Evolutionary conservation across 768 basidiomycete species (phyloP), one percentile per base, ranked within the genome.

Genomic region (Rhizopogon sp.): DNA sequence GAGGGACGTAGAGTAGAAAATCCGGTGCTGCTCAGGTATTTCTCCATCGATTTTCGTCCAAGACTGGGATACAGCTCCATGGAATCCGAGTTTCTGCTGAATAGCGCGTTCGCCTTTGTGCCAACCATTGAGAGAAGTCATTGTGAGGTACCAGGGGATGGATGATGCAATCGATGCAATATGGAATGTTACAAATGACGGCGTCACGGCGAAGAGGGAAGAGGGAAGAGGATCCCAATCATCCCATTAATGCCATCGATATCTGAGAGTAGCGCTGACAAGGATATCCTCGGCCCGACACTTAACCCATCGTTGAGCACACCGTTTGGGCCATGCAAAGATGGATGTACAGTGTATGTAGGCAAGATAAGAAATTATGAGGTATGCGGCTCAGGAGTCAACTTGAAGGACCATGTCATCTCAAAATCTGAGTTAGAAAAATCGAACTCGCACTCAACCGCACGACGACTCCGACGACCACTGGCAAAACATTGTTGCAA

Each of bases 61-160:
- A 10, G 71, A 64, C 6, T 63, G 60, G 37, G 70, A 59, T 43
- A 74, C 74, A 39, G 72, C 69, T 7, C 64, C 67, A 40, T 69
- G 70, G 43, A 72, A 74, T 1, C 76, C 75, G 29, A 83, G 69
- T 60, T 77, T 78, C 50, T 66, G 62, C 56, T 80, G 84, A 0
- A 83, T 77, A 11, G 70, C 60, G 6, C 63, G 71, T 66, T 85
- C 83, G 58, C 84, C 84, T 16, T 60, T 61, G 61, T 75, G 74
- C 74, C 75, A 76, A 41, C 73, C 73, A 43, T 60, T 63, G 6
- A 72, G 33, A 39, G 58, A 52, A 14, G 54, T 52, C 71, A 70
- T 70, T 25, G 44, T 56, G 49, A n/a, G 33, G 28, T 33, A 10
- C 14, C 8, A 35, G 5, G 8, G 11, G 13, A 37, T 22, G 22